A percentile compares a stretch with the other conserved stretches of the same genome.
Evolutionary conservation across 2,329 filamentous ascomycete genomes (phyloP).

Genomic region (Myriosclerotinia duriaeana): DNA sequence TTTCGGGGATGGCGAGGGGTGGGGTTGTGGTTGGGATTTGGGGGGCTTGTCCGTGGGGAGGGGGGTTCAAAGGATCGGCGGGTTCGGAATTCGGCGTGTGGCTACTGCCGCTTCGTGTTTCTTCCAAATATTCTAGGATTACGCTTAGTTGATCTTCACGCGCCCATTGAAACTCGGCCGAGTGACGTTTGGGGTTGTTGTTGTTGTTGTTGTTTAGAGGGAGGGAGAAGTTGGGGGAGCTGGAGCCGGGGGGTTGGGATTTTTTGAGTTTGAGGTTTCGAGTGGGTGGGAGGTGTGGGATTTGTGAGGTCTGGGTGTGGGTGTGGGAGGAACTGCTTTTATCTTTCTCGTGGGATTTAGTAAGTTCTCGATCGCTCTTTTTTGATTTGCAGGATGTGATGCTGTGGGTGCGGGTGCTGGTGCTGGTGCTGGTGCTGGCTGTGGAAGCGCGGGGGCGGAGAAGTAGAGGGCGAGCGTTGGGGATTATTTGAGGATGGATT

Average conservation of each 20-base stretch:
- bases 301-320: neutral
- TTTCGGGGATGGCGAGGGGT: slow-evolving; percentile 9
- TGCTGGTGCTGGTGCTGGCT: no score
- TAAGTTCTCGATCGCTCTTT: neutral
- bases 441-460: neutral
- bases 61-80: no score
- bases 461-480: neutral
- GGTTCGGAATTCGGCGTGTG: neutral
- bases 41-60: no score
- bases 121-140: slow-evolving; percentile 33
- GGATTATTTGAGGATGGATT: neutral
- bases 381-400: neutral
- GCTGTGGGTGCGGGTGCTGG: no score
- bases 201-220: slow-evolving; percentile 19
- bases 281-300: neutral
- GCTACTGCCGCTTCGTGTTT: slow-evolving; percentile 23
- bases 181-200: slow-evolving; percentile 12
- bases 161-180: slow-evolving; percentile 30
- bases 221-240: slow-evolving; percentile 1
- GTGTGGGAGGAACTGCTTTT: neutral
- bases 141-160: slow-evolving; percentile 35
- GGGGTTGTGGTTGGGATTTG: no score
- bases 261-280: slow-evolving; percentile 1
- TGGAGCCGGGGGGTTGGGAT: neutral
- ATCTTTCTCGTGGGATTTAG: neutral